These are phyloP conservation scores for Salvia hispanica DNA, from an alignment of 257 asterid genomes.

Conservation along the genomic window DNA sequence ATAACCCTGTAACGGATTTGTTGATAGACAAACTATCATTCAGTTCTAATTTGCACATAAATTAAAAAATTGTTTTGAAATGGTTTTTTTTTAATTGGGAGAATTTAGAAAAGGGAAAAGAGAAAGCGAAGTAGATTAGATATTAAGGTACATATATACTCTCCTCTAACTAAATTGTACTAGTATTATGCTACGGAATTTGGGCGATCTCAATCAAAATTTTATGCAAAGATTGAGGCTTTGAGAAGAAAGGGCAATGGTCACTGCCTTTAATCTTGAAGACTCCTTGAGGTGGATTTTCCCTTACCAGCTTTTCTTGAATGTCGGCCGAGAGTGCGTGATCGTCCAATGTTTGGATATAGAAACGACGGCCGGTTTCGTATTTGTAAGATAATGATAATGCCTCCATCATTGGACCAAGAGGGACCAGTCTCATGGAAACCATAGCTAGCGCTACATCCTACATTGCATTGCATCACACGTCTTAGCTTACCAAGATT, in stretches of 20 bases:
- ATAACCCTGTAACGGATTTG: too few relatives aligned
- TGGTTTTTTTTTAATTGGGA: too few relatives aligned
- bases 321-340: constrained; percentile 88
- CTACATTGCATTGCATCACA: constrained; percentile 39
- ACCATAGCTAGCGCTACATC: constrained; percentile 80
- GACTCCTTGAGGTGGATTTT: constrained; percentile 84
- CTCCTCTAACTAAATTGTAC: too few relatives aligned
- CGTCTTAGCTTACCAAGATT: background rate
- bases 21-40: too few relatives aligned
- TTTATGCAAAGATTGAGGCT: constrained; percentile 90
- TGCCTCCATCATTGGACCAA: constrained; percentile 74
- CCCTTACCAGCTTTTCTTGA: constrained; percentile 92
- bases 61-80: too few relatives aligned
- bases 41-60: too few relatives aligned
- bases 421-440: constrained; percentile 69
- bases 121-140: too few relatives aligned
- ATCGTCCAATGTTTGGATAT: constrained; percentile 82
- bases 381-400: constrained; percentile 59
- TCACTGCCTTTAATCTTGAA: constrained; percentile 95
- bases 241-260: constrained; percentile 97
- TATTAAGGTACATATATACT: too few relatives aligned
- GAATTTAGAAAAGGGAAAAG: too few relatives aligned
- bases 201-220: constrained; percentile 86
- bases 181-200: constrained; percentile 50
- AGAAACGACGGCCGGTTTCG: constrained; percentile 72